These are phyloP conservation scores for Rhizopogon sp. DNA, from an alignment of 768 basidiomycete genomes.

Conservation along the genomic window DNA sequence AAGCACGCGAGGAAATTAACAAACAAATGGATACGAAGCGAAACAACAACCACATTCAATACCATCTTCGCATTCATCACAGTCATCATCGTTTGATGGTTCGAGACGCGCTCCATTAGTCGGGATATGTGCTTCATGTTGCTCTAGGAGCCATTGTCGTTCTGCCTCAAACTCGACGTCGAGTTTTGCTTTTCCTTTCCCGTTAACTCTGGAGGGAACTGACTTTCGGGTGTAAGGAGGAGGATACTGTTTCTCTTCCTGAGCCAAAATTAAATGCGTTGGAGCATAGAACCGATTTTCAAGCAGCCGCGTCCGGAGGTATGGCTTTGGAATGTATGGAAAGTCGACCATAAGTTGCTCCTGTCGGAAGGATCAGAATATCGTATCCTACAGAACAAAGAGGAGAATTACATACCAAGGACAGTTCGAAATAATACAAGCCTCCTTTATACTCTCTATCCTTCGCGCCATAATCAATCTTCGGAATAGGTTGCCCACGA, in stretches of 20 bases:
- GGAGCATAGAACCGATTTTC: conserved; percentile 56
- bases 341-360: conserved; percentile 52
- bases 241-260: conserved; percentile 23
- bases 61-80: conserved; percentile 47
- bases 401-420: conserved; percentile 36
- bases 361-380: conserved; percentile 21
- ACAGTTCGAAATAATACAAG: conserved; percentile 41
- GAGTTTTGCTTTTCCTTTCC: conserved; percentile 35
- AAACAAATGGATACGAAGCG: conserved; percentile 60
- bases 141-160: conserved; percentile 40
- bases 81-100: conserved; percentile 34
- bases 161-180: conserved; percentile 43
- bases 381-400: neutral
- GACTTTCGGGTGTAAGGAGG: conserved; percentile 36
- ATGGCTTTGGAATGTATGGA: conserved; percentile 49
- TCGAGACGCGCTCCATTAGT: conserved; percentile 27
- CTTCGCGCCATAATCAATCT: conserved; percentile 50
- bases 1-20: neutral
- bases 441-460: conserved; percentile 42
- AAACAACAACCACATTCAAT: conserved; percentile 93
- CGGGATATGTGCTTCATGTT: neutral
- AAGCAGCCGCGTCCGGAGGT: conserved; percentile 43
- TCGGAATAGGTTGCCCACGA: conserved; percentile 35
- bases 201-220: conserved; percentile 29
- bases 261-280: conserved; percentile 47